Percentiles rank a stretch among this genome's conserved stretches.
phyloP scores from a whole-genome alignment of 257 asterid species.

The Hygrophila difformis region DNA sequence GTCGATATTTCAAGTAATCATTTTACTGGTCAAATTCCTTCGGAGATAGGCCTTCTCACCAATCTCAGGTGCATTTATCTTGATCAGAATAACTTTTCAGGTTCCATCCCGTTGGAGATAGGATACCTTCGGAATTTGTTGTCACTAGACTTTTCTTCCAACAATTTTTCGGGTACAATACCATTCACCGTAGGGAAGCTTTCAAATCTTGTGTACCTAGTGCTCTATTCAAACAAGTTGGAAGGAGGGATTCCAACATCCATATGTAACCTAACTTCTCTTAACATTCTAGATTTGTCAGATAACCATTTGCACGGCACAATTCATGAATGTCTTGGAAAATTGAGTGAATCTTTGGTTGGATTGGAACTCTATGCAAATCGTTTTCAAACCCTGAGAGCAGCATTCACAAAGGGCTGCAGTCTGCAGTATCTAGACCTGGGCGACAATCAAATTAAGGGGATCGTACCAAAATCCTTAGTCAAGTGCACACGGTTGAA shows the following conservation, averaged over 20 bases:
- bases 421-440: too few species aligned
- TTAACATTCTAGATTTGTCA: constrained; percentile 31
- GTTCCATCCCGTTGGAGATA: constrained; percentile 42
- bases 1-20: constrained; percentile 48
- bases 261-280: constrained; percentile 35
- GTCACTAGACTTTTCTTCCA: constrained; percentile 30
- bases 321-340: too few species aligned
- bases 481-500: constrained; percentile 14
- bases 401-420: too few species aligned
- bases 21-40: constrained; percentile 49
- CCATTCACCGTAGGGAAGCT: constrained; percentile 51
- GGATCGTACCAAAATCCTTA: constrained; percentile 8
- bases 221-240: constrained; percentile 46
- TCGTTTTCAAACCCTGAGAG: too few species aligned
- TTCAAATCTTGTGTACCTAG: constrained; percentile 27
- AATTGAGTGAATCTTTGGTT: too few species aligned
- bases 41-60: constrained; percentile 44
- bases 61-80: constrained; percentile 31
- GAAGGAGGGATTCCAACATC: constrained; percentile 49
- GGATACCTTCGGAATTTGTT: constrained; percentile 32
- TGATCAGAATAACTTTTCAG: constrained; percentile 37
- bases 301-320: constrained; percentile 51
- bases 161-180: constrained; percentile 50
- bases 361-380: too few species aligned
- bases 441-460: constrained; percentile 1